Evolutionary conservation across 2,329 filamentous ascomycete genomes (phyloP).

Genomic region (Fusarium setosum): DNA sequence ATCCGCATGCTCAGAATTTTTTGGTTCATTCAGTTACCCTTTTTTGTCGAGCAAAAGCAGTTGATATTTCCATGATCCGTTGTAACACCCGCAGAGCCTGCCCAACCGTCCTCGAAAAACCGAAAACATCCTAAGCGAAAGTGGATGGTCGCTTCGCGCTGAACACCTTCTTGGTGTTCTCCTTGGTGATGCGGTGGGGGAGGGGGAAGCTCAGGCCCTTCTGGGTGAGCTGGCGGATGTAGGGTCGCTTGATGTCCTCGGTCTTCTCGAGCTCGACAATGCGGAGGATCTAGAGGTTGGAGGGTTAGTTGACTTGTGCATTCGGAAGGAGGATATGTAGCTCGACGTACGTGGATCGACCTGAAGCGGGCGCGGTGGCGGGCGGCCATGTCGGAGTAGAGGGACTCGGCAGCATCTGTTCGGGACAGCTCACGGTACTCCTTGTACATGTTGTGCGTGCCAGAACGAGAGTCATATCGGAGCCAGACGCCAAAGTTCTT

Average conservation of each 20-base stretch:
- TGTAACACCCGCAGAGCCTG: slow-evolving; percentile 71
- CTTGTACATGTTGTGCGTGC: slow-evolving; percentile 99
- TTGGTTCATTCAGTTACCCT: slow-evolving; percentile 60
- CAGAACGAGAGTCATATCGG: slow-evolving; percentile 99
- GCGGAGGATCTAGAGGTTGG: slow-evolving; percentile 82
- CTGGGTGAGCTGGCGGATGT: slow-evolving; percentile 98
- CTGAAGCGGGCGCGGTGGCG: slow-evolving; percentile 97
- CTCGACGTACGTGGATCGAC: slow-evolving; percentile 90
- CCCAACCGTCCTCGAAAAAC: slow-evolving; percentile 63
- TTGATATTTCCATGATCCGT: slow-evolving; percentile 70
- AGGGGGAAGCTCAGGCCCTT: slow-evolving; percentile 99
- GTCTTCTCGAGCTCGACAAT: slow-evolving; percentile 97
- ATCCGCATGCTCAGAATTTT: slow-evolving; percentile 46
- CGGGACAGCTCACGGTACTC: slow-evolving; percentile 99
- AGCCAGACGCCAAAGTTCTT: slow-evolving; percentile 99
- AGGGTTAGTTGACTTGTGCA: slow-evolving; percentile 14
- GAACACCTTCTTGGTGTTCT: slow-evolving; percentile 90
- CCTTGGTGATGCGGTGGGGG: slow-evolving; percentile 92
- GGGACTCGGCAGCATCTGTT: slow-evolving; percentile 92
- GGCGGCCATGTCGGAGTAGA: slow-evolving; percentile 99
- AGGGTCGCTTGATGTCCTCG: slow-evolving; percentile 95
- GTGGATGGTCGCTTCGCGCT: slow-evolving; percentile 92
- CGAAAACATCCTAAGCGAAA: slow-evolving; percentile 85
- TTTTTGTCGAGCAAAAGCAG: slow-evolving; percentile 65
- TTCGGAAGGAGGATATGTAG: not conserved